These are phyloP conservation scores for Vanderwaltozyma yarrowii DNA, from an alignment of 805 yeast genomes.

Conservation along the genomic window DNA sequence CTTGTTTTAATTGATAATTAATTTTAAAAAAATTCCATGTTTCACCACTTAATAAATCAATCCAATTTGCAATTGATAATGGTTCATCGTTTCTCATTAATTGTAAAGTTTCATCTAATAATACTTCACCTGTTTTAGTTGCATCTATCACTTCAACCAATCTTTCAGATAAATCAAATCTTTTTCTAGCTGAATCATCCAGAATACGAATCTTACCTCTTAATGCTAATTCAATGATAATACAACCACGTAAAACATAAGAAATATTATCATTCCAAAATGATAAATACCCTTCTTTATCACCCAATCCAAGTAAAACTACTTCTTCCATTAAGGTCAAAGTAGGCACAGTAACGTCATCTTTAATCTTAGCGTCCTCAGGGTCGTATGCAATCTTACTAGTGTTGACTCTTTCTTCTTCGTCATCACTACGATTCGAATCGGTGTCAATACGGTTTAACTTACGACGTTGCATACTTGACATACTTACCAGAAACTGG, in stretches of 20 bases:
- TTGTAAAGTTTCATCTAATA: slow-evolving; percentile 86
- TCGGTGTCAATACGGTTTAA: slow-evolving; percentile 35
- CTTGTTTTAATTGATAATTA: slow-evolving; percentile 92
- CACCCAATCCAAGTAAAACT: slow-evolving; percentile 82
- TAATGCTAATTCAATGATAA: slow-evolving; percentile 82
- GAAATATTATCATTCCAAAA: slow-evolving; percentile 98
- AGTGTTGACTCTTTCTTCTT: background rate
- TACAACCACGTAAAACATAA: slow-evolving; percentile 91
- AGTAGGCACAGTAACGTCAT: slow-evolving; percentile 43
- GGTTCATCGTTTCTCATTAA: slow-evolving; percentile 80
- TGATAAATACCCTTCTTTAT: slow-evolving; percentile 89
- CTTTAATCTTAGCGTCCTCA: slow-evolving; percentile 34
- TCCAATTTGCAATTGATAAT: slow-evolving; percentile 79
- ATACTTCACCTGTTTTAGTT: slow-evolving; percentile 85
- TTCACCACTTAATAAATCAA: slow-evolving; percentile 86
- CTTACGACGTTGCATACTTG: slow-evolving; percentile 71
- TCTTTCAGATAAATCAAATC: slow-evolving; percentile 82
- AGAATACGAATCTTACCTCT: slow-evolving; percentile 82
- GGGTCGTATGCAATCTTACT: slow-evolving; percentile 81
- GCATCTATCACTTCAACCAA: slow-evolving; percentile 79
- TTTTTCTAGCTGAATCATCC: slow-evolving; percentile 83
- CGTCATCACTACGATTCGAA: slow-evolving; percentile 14
- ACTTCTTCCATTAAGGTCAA: slow-evolving; percentile 96
- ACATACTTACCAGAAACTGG: slow-evolving; percentile 31
- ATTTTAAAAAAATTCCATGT: slow-evolving; percentile 96